phyloP scores from a whole-genome alignment of 164 flowering plant species.

The Tetrastigma voinierianum region DNA sequence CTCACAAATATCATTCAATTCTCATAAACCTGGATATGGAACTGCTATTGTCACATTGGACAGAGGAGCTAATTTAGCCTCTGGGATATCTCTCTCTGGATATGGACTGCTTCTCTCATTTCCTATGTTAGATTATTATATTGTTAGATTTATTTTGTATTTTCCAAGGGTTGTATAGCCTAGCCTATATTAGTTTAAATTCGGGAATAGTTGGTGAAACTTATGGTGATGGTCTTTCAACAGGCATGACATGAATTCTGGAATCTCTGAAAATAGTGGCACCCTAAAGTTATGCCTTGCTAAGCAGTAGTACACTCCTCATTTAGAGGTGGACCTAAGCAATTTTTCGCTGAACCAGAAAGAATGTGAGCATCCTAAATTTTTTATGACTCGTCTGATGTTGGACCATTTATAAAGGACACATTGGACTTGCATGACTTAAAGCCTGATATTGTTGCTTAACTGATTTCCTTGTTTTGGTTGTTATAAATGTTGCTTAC shows the following conservation, averaged over 20 bases:
- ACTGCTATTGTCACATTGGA: no score
- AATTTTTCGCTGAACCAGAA: no score
- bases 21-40: constrained; percentile 78
- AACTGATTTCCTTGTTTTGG: background rate
- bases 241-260: constrained; percentile 66
- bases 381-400: no score
- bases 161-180: no score
- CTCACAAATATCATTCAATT: constrained; percentile 37
- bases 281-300: constrained; percentile 94
- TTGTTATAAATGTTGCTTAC: constrained; percentile 25
- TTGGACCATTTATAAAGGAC: no score
- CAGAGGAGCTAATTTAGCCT: constrained; percentile 59
- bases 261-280: constrained; percentile 69
- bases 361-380: no score
- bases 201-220: no score
- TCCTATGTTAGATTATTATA: no score
- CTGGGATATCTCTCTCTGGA: constrained; percentile 69
- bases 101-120: constrained; percentile 72
- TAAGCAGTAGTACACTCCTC: constrained; percentile 86
- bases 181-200: no score
- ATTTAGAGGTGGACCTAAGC: no score
- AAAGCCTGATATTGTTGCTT: background rate
- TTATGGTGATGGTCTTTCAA: constrained; percentile 64
- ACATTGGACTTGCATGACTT: no score
- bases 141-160: no score